A percentile compares a stretch with the other conserved stretches of the same genome.
Evolutionary conservation across 805 yeast species (phyloP).

Genomic region (Teunomyces kruisii): DNA sequence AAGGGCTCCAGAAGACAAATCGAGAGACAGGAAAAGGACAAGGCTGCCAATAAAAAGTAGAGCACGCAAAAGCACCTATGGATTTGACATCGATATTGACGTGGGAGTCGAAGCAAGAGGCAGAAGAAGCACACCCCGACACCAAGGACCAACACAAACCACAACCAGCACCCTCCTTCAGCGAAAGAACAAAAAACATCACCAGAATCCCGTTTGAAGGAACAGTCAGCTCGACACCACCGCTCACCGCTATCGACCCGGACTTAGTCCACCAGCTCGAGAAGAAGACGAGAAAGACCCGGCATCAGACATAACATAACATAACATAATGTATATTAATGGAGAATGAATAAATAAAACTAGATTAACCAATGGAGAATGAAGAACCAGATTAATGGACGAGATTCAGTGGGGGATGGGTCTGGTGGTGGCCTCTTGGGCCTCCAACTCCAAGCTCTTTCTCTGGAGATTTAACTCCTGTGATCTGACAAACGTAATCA

Average conservation of each 20-base stretch:
- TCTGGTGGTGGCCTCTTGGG: conserved; percentile 54
- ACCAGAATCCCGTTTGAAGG: background rate
- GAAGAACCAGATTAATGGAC: too few relatives aligned
- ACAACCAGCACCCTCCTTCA: background rate
- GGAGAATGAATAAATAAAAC: background rate
- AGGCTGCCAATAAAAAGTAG: conserved; percentile 18
- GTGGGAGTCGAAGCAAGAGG: background rate
- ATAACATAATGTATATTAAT: conserved; percentile 1
- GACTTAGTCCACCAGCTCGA: conserved; percentile 19
- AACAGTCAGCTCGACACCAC: conserved; percentile 15
- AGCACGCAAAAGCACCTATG: background rate
- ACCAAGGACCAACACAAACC: background rate
- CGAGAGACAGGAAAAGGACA: conserved; percentile 58
- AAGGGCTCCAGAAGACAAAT: conserved; percentile 87
- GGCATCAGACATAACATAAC: background rate
- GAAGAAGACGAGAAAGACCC: conserved; percentile 12
- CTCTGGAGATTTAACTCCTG: conserved; percentile 46
- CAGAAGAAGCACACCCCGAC: too few relatives aligned
- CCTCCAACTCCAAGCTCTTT: conserved; percentile 58
- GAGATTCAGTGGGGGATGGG: conserved; percentile 39
- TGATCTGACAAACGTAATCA: conserved; percentile 45
- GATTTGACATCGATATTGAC: background rate
- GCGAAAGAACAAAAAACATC: background rate
- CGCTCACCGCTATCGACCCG: conserved; percentile 26
- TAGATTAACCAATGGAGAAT: too few relatives aligned